phyloP scores from a whole-genome alignment of 1,284 basidiomycete species.

The Ceratobasidium sp. region DNA sequence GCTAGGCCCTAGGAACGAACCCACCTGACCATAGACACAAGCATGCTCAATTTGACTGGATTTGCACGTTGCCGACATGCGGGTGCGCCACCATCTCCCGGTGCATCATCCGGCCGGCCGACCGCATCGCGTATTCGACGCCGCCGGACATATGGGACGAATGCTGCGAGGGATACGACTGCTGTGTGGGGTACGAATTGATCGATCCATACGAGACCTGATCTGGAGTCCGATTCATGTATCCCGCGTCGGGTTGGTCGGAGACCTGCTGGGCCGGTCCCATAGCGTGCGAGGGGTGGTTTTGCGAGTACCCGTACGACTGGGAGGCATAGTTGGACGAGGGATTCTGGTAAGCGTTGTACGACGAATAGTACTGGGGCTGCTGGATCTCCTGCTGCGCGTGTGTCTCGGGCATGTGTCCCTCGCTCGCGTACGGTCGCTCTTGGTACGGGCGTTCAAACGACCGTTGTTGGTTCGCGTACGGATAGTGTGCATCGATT shows the following conservation, averaged over 20 bases:
- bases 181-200: conserved; percentile 42
- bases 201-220: conserved; percentile 38
- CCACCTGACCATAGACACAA: conserved; percentile 25
- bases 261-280: conserved; percentile 20
- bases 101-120: conserved; percentile 23
- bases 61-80: conserved; percentile 44
- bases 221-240: conserved; percentile 23
- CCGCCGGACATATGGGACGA: conserved; percentile 2
- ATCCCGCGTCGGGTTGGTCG: conserved; percentile 25
- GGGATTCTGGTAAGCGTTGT: conserved; percentile 29
- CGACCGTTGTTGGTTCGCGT: conserved; percentile 18
- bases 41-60: conserved; percentile 38
- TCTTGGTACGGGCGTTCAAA: conserved; percentile 3
- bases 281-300: conserved; percentile 12
- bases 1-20: neutral
- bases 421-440: conserved; percentile 20
- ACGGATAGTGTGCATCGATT: conserved; percentile 24
- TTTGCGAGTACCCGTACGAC: conserved; percentile 12
- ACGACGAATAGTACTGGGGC: conserved; percentile 35
- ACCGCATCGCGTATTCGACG: conserved; percentile 28
- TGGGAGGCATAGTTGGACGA: conserved; percentile 11
- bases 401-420: conserved; percentile 4
- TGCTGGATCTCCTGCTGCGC: conserved; percentile 30
- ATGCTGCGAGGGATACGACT: conserved; percentile 14
- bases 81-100: conserved; percentile 28